These are phyloP conservation scores for Candida coquimbonensis DNA, from an alignment of 805 yeast genomes.

Conservation along the genomic window DNA sequence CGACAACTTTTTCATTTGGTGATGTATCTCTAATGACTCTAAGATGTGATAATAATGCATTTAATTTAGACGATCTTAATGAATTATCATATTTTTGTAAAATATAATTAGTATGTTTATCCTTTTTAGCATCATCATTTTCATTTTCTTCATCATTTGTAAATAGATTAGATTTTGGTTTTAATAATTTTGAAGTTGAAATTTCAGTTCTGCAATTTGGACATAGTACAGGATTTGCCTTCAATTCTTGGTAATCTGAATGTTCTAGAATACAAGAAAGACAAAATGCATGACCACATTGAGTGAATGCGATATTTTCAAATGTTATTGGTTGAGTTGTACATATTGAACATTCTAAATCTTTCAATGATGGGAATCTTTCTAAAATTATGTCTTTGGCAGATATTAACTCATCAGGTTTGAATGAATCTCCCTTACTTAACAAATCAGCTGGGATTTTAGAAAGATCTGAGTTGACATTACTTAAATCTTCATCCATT, in stretches of 20 bases:
- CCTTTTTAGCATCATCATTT: constrained; percentile 20
- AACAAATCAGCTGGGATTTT: constrained; percentile 19
- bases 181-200: constrained; percentile 37
- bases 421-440: constrained; percentile 2
- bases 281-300: constrained; percentile 81
- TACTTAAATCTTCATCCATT: constrained; percentile 39
- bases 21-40: constrained; percentile 44
- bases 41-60: constrained; percentile 58
- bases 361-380: constrained; percentile 28
- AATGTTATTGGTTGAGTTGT: constrained; percentile 55
- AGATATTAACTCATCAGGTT: constrained; percentile 10
- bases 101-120: constrained; percentile 3
- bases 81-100: constrained; percentile 21
- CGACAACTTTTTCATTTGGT: constrained; percentile 69
- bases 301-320: constrained; percentile 51
- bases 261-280: constrained; percentile 66
- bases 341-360: constrained; percentile 80
- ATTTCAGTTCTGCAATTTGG: constrained; percentile 68
- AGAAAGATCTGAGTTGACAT: not conserved
- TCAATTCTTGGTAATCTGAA: constrained; percentile 54
- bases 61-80: constrained; percentile 61
- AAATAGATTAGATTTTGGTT: constrained; percentile 14
- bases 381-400: constrained; percentile 23
- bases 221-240: constrained; percentile 46
- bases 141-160: constrained; percentile 21